These are phyloP conservation scores for Penicillium sclerotigenum DNA, from an alignment of 2,329 filamentous ascomycete genomes.

Conservation along the genomic window DNA sequence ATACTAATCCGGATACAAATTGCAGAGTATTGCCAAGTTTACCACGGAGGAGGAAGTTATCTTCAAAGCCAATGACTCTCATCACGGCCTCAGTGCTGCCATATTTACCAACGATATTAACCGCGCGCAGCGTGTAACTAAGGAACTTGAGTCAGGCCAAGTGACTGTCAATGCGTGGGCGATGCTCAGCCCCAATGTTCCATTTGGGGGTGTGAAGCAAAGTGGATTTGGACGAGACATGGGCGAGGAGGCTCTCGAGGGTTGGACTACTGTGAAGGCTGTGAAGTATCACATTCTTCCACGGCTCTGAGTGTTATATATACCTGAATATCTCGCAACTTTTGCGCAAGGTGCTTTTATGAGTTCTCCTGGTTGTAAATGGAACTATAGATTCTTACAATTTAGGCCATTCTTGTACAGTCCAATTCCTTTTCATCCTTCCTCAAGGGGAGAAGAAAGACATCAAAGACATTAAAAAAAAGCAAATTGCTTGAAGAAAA, in stretches of 20 bases:
- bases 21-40: conserved; percentile 54
- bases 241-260: conserved; percentile 27
- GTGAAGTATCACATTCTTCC: conserved; percentile 22
- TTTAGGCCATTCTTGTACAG: not conserved
- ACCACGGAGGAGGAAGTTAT: conserved; percentile 59
- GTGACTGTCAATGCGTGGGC: conserved; percentile 30
- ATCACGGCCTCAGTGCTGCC: conserved; percentile 26
- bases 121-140: conserved; percentile 24
- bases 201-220: conserved; percentile 30
- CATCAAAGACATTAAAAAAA: no score
- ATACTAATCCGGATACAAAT: not conserved
- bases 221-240: conserved; percentile 30
- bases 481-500: not conserved
- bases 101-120: conserved; percentile 28
- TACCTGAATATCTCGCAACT: not conserved
- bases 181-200: conserved; percentile 25
- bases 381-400: not conserved
- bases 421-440: not conserved
- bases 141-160: conserved; percentile 23
- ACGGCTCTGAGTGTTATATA: conserved; percentile 8
- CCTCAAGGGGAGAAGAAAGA: not conserved
- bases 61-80: conserved; percentile 53
- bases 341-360: not conserved
- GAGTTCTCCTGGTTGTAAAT: not conserved
- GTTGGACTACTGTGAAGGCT: conserved; percentile 24